Conservation (phyloP, 2,329 filamentous ascomycete species). For the Chrysoporthe puriensis region DNA sequence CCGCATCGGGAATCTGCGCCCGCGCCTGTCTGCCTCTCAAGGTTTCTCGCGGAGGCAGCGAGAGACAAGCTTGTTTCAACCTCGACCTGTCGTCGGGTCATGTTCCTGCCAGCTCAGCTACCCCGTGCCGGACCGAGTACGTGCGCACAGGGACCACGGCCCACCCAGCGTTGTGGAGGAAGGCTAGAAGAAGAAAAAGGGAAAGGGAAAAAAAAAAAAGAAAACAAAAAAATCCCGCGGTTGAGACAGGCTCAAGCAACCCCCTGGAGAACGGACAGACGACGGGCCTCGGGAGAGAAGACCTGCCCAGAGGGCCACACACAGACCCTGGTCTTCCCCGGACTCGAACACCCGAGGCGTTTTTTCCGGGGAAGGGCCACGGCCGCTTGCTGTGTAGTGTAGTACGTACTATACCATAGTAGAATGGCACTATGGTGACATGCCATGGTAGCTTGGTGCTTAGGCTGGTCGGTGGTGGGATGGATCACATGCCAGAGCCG, state of each 20-base stretch:
- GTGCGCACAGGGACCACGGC: neutral
- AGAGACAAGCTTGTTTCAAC: constrained; percentile 10
- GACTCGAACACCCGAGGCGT: constrained; percentile 10
- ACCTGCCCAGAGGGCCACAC: neutral
- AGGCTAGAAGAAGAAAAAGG: neutral
- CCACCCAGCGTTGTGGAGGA: no score
- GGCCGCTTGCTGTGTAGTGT: neutral
- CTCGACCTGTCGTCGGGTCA: neutral
- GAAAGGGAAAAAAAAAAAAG: neutral
- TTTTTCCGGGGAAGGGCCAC: constrained; percentile 11
- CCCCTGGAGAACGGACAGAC: no score
- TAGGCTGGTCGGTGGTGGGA: neutral
- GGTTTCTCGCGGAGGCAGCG: neutral
- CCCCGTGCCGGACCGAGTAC: no score
- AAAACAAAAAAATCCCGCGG: neutral
- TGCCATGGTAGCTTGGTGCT: neutral
- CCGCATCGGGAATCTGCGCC: neutral
- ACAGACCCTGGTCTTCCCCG: constrained; percentile 11
- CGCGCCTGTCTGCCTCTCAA: neutral
- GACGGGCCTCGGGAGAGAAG: no score
- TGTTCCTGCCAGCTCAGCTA: no score
- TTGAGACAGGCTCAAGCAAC: no score
- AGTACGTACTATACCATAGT: no score
- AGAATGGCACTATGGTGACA: neutral
- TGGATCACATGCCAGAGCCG: constrained; percentile 20